These are phyloP conservation scores for Venturia oleaginea DNA, from an alignment of 2,329 filamentous ascomycete species.

Conservation along the genomic window DNA sequence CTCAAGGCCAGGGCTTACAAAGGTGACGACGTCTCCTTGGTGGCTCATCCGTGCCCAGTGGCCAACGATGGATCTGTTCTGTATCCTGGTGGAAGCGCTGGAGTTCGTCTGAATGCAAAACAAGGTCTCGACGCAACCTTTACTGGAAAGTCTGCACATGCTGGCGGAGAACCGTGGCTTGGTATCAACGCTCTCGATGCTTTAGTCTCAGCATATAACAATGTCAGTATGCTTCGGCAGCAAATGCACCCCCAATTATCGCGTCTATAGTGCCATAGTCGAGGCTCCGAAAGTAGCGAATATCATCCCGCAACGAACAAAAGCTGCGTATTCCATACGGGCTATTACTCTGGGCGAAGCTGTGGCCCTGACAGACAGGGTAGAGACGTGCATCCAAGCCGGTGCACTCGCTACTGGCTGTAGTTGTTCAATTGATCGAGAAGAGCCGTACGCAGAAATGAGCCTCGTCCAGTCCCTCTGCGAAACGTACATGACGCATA, in stretches of 20 bases:
- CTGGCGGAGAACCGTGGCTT: slow-evolving; percentile 30
- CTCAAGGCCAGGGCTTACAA: slow-evolving; percentile 36
- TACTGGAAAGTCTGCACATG: slow-evolving; percentile 26
- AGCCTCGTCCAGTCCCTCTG: neutral
- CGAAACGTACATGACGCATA: slow-evolving; percentile 3
- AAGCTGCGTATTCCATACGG: slow-evolving; percentile 34
- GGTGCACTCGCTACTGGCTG: slow-evolving; percentile 30
- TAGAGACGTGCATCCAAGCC: slow-evolving; percentile 31
- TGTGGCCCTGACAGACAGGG: slow-evolving; percentile 23
- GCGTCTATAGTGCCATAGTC: slow-evolving; percentile 31
- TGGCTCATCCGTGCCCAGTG: slow-evolving; percentile 20
- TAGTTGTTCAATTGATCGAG: neutral
- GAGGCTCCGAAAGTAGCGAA: slow-evolving; percentile 31
- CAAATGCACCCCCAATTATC: slow-evolving; percentile 30
- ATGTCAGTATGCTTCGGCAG: slow-evolving; percentile 24
- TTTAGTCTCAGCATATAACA: slow-evolving; percentile 28
- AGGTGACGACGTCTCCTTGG: slow-evolving; percentile 26
- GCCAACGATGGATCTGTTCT: neutral
- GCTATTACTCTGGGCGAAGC: slow-evolving; percentile 25
- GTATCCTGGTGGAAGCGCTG: slow-evolving; percentile 5
- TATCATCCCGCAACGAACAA: slow-evolving; percentile 32
- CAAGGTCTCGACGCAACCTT: slow-evolving; percentile 16
- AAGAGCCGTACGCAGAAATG: neutral
- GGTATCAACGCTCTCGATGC: slow-evolving; percentile 35
- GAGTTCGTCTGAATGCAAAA: neutral